Percentiles rank a stretch among this genome's conserved stretches.
phyloP scores from a whole-genome alignment of 176 grass and related monocot genomes.

The Musa itinerans region DNA sequence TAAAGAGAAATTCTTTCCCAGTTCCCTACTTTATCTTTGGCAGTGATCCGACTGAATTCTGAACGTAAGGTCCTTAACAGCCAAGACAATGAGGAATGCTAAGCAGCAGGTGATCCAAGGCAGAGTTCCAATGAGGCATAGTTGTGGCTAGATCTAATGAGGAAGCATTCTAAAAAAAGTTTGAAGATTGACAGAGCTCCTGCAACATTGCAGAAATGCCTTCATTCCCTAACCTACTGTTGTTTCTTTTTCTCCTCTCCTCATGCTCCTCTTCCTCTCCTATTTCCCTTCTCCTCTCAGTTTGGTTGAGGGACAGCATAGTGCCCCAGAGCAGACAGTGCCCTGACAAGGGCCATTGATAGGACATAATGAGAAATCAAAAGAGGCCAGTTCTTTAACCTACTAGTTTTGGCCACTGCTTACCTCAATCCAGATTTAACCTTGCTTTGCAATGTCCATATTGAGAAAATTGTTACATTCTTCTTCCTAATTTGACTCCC shows the following conservation, averaged over 20 bases:
- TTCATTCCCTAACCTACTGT: neutral
- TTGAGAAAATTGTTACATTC: no score
- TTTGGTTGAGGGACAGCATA: neutral
- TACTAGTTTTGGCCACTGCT: neutral
- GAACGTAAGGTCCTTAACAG: no score
- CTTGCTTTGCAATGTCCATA: no score
- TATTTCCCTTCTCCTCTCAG: neutral
- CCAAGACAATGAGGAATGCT: no score
- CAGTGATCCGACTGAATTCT: no score
- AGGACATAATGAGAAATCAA: neutral
- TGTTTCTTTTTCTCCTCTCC: neutral
- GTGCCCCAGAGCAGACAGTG: neutral
- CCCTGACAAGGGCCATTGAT: neutral
- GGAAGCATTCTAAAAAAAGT: neutral
- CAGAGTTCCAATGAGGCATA: no score
- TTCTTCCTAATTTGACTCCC: no score
- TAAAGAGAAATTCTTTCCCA: no score
- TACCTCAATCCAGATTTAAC: no score
- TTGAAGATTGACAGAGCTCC: neutral
- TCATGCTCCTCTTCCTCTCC: neutral
- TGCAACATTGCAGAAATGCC: neutral
- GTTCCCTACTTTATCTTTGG: no score
- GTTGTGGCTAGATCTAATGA: no score
- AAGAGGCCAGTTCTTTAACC: neutral
- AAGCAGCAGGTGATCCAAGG: no score